Conservation (phyloP, 306 rosid species). For the Prunus padus region DNA sequence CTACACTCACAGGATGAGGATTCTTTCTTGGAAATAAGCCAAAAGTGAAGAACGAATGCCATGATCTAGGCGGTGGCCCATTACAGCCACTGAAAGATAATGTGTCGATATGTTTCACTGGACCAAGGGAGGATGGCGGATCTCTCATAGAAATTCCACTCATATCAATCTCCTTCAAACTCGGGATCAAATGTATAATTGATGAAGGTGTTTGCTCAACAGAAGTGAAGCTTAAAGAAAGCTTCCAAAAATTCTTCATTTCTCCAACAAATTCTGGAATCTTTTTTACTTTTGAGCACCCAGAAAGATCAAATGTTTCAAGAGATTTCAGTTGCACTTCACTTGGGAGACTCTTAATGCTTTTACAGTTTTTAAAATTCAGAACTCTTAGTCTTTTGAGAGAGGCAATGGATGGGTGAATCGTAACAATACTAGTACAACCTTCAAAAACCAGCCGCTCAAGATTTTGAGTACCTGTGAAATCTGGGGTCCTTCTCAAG, state of each 20-base stretch:
- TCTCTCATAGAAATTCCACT: background rate
- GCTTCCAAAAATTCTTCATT: background rate
- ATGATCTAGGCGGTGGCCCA: background rate
- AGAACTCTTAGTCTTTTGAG: background rate
- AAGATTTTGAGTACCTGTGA: slow-evolving; percentile 5
- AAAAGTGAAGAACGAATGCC: background rate
- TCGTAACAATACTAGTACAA: slow-evolving; percentile 7
- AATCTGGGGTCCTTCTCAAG: slow-evolving; percentile 19
- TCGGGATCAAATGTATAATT: background rate
- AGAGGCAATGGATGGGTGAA: slow-evolving; percentile 15
- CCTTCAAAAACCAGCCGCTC: slow-evolving; percentile 4
- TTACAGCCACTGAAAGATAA: too few species aligned
- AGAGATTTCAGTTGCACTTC: background rate
- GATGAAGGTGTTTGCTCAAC: slow-evolving; percentile 10
- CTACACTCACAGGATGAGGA: background rate
- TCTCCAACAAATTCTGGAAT: slow-evolving; percentile 12
- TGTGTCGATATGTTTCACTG: background rate
- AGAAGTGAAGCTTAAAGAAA: background rate
- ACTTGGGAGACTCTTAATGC: slow-evolving; percentile 4
- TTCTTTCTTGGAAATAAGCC: background rate
- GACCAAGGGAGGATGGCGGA: background rate
- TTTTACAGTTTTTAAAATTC: background rate
- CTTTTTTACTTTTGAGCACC: slow-evolving; percentile 11
- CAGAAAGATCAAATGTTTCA: background rate
- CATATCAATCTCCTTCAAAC: slow-evolving; percentile 4